Conservation (phyloP, 2,329 filamentous ascomycete species). For the Fusarium sp. region DNA sequence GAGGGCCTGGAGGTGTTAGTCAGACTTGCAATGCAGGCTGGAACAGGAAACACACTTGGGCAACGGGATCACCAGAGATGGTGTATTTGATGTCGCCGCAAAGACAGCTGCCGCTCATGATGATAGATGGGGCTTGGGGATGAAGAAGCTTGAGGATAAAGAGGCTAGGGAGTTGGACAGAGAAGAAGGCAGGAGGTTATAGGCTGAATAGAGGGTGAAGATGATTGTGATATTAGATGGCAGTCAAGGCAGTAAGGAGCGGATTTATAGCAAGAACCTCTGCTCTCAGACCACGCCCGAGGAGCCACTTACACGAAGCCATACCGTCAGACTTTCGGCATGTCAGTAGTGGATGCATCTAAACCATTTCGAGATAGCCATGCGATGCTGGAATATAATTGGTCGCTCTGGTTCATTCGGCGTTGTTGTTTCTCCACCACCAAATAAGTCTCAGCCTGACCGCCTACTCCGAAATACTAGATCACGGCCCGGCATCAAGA, state of each 20-base stretch:
- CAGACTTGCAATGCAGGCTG: not conserved
- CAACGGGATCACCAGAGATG: not conserved
- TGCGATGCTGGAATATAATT: not conserved
- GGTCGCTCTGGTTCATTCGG: not conserved
- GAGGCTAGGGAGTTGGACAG: not conserved
- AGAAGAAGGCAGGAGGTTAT: not conserved
- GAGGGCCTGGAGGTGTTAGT: not conserved
- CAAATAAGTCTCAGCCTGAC: not conserved
- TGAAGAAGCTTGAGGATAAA: not conserved
- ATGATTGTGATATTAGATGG: not conserved
- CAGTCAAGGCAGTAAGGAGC: not conserved
- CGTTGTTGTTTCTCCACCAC: not conserved
- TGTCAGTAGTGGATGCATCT: not conserved
- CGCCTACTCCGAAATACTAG: not conserved
- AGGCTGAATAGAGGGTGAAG: not conserved
- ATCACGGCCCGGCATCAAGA: not conserved
- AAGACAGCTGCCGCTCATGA: not conserved
- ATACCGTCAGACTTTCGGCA: not conserved
- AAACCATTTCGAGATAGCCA: not conserved
- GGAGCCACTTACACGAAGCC: not conserved
- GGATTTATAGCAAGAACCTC: not conserved
- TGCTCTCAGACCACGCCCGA: not conserved
- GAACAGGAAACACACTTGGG: not conserved
- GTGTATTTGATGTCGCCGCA: not conserved
- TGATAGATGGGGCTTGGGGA: not conserved